Base-by-base conservation (phyloP, 768 basidiomycete species). In the Cyclocybe cylindracea region DNA sequence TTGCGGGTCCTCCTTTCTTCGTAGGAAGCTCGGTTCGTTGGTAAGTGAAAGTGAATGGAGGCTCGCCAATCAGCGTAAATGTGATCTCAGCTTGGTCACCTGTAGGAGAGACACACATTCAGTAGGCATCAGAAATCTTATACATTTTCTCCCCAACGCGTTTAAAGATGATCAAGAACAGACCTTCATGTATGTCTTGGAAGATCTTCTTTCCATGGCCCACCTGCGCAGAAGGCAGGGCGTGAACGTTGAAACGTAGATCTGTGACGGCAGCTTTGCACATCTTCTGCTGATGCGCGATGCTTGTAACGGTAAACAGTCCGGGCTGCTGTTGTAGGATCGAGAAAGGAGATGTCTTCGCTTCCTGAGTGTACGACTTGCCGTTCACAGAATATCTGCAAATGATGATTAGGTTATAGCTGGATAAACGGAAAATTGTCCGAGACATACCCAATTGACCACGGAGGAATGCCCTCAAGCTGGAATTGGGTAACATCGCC, bases 31-130 rank as follows among this genome's bases (percentile, higher is more conserved):
- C 91, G 2, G 91, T 80, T 42, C 92, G 83, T 66, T 94, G 91
- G 70, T 95, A 95, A 0, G 94, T 94, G 71, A 99, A 98, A 1
- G 94, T 88, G 72, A 98, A 99, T 0, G 97, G 97, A 13, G 97
- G 89, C 65, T 91, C 89, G 40, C 97, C 97, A 32, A 87, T 77
- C 47, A 99, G 80, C 3, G 86, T 86, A 69, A 99, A 98, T 38
- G 87, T 71, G 53, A 99, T 97, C 68, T 94, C 91, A 13, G 96
- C 94, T 74, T 97, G 89, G 63, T 94, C 91, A 49, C 91, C 90
- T 91, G 56, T 16, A 16, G 16, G 16, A 16, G 10, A 37, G 51
- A 40, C 48, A 48, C 11, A 44, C 7, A 39, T 37, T 42, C 19
- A 18, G 44, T 16, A 11, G 47, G 29, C 16, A 16, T 16, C 16